Base-by-base conservation (phyloP, 2,329 filamentous ascomycete genomes). In the Claviceps monticola region DNA sequence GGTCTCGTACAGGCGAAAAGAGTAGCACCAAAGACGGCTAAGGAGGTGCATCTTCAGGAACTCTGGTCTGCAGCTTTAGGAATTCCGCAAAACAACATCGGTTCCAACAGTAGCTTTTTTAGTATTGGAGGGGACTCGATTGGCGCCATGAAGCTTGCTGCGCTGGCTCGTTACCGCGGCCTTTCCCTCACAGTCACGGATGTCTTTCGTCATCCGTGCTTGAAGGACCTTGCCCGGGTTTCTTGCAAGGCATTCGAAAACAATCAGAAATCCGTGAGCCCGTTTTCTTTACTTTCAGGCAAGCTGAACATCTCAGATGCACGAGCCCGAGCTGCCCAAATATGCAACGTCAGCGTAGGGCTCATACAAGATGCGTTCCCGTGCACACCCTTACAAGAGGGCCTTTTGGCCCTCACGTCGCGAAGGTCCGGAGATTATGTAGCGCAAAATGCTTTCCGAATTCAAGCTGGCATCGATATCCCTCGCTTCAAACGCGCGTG, bases 101-200 rank as follows among this genome's bases (percentile, higher is more conserved):
- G 53, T 13, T 39, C 50, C 6, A 44, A 52, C 7, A 50, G 54
- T 11, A 52, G 50, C 45, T 55, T 55, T 29, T 29, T 55, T 23
- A 49, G 50, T 5, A 23, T 55, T n/a, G 54, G 54, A 7, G 54
- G 54, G 11, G 54, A 55, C 34, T 55, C 54, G 7, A 48, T 55
- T 37, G 26, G 50, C 2, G 54, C 54, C 19, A 55, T 55, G 71
- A 67, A 64, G 49, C 60, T 73, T 2, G 69, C 71, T 1, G 64
- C 69, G 1, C 60, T 62, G 34, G 68, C 69, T 4, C 61, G 67
- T 50, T 60, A 57, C 1, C 53, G 56, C 4, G 64, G 61, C 13
- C 53, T 73, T 9, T 53, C 60, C 1, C 56, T 74, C 14, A 70
- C 67, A 2, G 71, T 74, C 0, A 64, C 65, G 14, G 64, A 62